Evolutionary conservation across 495 filamentous ascomycete species (phyloP).

Genomic region (Durotheca rogersii): DNA sequence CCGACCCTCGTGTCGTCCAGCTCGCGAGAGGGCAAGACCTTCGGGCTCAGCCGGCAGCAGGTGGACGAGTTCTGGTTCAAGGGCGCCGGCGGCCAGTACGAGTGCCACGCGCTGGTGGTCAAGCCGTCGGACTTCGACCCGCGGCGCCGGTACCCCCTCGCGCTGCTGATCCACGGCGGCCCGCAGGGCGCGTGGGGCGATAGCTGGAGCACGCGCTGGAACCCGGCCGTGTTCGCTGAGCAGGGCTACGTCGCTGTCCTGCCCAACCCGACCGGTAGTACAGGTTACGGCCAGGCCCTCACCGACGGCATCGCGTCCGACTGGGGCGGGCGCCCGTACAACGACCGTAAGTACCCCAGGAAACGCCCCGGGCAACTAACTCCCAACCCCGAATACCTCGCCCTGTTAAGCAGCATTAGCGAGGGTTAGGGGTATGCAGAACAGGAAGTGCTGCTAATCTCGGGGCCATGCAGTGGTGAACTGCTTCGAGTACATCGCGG

Average conservation of each 20-base stretch:
- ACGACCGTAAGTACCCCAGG: slow-evolving; percentile 49
- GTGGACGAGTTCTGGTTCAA: slow-evolving; percentile 72
- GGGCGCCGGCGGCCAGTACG: slow-evolving; percentile 46
- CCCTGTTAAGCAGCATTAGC: too few species aligned
- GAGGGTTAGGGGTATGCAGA: not conserved
- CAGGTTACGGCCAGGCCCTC: slow-evolving; percentile 79
- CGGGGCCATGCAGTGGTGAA: slow-evolving; percentile 53
- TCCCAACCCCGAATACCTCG: too few species aligned
- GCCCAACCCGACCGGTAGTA: slow-evolving; percentile 88
- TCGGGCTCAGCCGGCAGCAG: slow-evolving; percentile 63
- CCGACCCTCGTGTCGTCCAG: slow-evolving; percentile 60
- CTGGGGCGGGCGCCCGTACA: slow-evolving; percentile 80
- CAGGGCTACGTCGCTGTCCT: slow-evolving; percentile 85
- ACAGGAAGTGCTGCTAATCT: not conserved
- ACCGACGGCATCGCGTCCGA: slow-evolving; percentile 71
- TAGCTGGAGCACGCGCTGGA: slow-evolving; percentile 86
- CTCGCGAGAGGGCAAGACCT: slow-evolving; percentile 64
- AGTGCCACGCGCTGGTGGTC: slow-evolving; percentile 76
- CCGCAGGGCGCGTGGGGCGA: slow-evolving; percentile 85
- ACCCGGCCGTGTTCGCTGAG: slow-evolving; percentile 86
- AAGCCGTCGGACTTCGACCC: slow-evolving; percentile 78
- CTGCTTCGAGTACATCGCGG: slow-evolving; percentile 73
- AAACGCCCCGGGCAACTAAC: not conserved
- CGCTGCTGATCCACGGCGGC: slow-evolving; percentile 84
- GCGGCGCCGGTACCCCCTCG: slow-evolving; percentile 74